Percentiles rank a stretch among this genome's conserved stretches.
phyloP scores from a whole-genome alignment of 2,329 filamentous ascomycete species.

The Stemphylium beticola region DNA sequence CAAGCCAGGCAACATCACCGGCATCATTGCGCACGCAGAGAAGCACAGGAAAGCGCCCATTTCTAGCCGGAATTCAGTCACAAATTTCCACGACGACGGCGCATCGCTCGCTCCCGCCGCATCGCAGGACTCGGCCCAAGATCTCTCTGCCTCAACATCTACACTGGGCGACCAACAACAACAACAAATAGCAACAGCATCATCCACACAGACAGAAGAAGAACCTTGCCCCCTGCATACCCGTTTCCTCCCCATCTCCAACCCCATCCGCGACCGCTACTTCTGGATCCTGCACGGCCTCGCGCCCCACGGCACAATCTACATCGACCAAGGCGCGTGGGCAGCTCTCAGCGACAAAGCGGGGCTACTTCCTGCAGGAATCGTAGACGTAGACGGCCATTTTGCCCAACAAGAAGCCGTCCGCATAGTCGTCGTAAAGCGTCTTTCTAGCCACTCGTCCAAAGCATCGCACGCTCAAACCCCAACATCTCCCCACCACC shows the following conservation, averaged over 20 bases:
- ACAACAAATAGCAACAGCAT: constrained; percentile 21
- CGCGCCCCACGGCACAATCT: constrained; percentile 86
- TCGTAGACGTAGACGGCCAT: constrained; percentile 84
- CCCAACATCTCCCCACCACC: constrained; percentile 4
- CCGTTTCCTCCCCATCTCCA: constrained; percentile 76
- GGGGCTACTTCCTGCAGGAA: constrained; percentile 86
- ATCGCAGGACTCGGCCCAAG: constrained; percentile 24
- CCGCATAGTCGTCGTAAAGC: constrained; percentile 78
- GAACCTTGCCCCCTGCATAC: constrained; percentile 73
- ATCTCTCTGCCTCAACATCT: constrained; percentile 30
- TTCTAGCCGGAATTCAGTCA: constrained; percentile 37
- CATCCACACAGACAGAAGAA: constrained; percentile 37
- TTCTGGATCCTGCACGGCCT: constrained; percentile 91
- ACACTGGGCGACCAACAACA: constrained; percentile 41
- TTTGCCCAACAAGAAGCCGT: constrained; percentile 96
- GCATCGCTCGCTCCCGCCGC: constrained; percentile 29
- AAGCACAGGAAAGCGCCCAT: constrained; percentile 56
- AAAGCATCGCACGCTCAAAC: constrained; percentile 4
- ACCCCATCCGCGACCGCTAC: constrained; percentile 15
- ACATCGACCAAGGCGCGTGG: constrained; percentile 90
- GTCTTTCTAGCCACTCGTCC: constrained; percentile 35
- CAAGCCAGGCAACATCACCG: constrained; percentile 88
- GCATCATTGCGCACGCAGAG: constrained; percentile 84
- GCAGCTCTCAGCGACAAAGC: constrained; percentile 81
- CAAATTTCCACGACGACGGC: constrained; percentile 39